Conservation (phyloP, 768 basidiomycete genomes). For the Trametes elegans region DNA sequence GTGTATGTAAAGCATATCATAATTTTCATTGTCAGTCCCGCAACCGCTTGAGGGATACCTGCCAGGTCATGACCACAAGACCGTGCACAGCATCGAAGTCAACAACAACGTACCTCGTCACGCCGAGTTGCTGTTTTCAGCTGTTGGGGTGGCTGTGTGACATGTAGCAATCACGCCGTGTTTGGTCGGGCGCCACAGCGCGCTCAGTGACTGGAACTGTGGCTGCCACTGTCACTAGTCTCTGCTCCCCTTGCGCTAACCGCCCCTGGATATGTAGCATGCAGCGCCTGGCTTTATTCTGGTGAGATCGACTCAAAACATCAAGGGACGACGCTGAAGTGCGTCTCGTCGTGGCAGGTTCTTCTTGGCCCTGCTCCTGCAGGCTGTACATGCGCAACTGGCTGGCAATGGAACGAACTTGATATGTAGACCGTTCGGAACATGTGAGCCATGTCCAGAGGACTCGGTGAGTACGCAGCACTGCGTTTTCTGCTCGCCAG, state of each 20-base stretch:
- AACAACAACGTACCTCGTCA: no score
- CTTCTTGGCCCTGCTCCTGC: neutral
- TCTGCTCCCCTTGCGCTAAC: neutral
- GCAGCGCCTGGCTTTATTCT: neutral
- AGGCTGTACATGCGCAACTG: neutral
- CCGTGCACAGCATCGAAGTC: no score
- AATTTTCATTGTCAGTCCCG: no score
- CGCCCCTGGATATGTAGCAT: constrained; percentile 6
- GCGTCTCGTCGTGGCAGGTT: constrained; percentile 3
- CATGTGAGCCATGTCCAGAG: constrained; percentile 62
- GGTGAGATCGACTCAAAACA: neutral
- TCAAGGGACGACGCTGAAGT: neutral
- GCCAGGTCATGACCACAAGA: no score
- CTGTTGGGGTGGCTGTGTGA: neutral
- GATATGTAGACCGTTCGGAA: constrained; percentile 52
- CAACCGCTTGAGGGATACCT: no score
- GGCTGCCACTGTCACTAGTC: neutral
- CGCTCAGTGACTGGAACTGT: neutral
- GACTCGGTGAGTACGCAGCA: constrained; percentile 48
- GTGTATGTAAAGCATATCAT: no score
- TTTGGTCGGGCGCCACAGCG: no score
- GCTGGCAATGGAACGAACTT: constrained; percentile 12
- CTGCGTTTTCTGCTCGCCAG: no score
- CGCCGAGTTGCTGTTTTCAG: neutral
- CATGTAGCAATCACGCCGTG: neutral